Conservation (phyloP, 2,329 filamentous ascomycete genomes). For the Cryphonectria radicalis region DNA sequence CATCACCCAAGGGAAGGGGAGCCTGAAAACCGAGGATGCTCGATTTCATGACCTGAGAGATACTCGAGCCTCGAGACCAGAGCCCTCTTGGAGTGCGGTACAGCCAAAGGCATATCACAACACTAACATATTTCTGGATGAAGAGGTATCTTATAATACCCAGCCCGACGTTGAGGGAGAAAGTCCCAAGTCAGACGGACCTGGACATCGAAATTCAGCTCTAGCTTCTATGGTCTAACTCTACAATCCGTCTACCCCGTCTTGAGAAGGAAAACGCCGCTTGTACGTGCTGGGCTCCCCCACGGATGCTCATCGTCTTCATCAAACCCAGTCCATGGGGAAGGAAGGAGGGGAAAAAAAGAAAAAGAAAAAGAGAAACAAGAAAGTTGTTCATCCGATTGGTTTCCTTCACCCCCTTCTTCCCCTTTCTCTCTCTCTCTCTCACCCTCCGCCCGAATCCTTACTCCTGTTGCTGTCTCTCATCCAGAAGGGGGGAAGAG, state of each 20-base stretch:
- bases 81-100: no score
- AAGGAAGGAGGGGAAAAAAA: neutral
- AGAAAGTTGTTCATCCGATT: slow-evolving; percentile 6
- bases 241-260: slow-evolving; percentile 13
- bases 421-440: neutral
- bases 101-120: no score
- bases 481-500: neutral
- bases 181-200: slow-evolving; percentile 16
- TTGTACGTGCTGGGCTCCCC: slow-evolving; percentile 8
- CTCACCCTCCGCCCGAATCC: neutral
- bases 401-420: neutral
- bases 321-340: neutral
- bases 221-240: slow-evolving; percentile 24
- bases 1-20: no score
- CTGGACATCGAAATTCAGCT: slow-evolving; percentile 20
- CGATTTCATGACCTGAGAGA: no score
- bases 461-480: neutral
- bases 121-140: no score
- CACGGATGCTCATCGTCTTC: slow-evolving; percentile 5
- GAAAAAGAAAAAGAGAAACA: neutral
- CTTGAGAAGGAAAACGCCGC: slow-evolving; percentile 18
- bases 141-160: neutral
- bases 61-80: no score
- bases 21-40: no score
- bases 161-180: slow-evolving; percentile 5